These are phyloP conservation scores for Candida railenensis DNA, from an alignment of 805 yeast genomes.

Conservation along the genomic window DNA sequence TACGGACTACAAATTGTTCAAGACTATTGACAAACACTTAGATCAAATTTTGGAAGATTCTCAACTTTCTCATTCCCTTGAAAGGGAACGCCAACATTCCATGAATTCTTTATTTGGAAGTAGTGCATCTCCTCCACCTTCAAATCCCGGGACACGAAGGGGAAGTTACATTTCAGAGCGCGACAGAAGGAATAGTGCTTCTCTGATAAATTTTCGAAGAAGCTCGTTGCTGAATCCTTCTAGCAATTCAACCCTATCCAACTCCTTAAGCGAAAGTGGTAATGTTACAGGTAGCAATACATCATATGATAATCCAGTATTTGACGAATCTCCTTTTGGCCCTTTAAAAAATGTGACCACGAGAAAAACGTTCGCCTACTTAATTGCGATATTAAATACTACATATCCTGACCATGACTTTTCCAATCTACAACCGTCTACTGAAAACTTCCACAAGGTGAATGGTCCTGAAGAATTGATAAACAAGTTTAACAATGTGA, in stretches of 20 bases:
- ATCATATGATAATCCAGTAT: slow-evolving; percentile 14
- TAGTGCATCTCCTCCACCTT: slow-evolving; percentile 33
- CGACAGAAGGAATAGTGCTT: slow-evolving; percentile 27
- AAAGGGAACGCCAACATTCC: slow-evolving; percentile 37
- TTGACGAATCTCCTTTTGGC: slow-evolving; percentile 78
- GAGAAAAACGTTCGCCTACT: slow-evolving; percentile 84
- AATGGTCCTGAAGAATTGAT: slow-evolving; percentile 47
- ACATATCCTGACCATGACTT: slow-evolving; percentile 97
- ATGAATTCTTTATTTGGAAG: slow-evolving; percentile 35
- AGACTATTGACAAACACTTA: slow-evolving; percentile 80
- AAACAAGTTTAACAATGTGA: slow-evolving; percentile 71
- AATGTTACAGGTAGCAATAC: slow-evolving; percentile 6
- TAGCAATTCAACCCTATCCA: slow-evolving; percentile 13
- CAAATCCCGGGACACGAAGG: slow-evolving; percentile 10
- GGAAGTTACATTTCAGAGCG: slow-evolving; percentile 25
- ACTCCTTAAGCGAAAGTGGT: slow-evolving; percentile 17
- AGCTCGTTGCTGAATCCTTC: slow-evolving; percentile 2
- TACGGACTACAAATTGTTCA: slow-evolving; percentile 83
- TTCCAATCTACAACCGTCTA: slow-evolving; percentile 81
- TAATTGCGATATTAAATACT: slow-evolving; percentile 86
- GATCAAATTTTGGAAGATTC: slow-evolving; percentile 51
- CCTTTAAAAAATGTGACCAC: slow-evolving; percentile 85
- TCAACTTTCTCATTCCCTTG: slow-evolving; percentile 38
- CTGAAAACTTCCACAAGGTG: slow-evolving; percentile 42
- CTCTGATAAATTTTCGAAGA: slow-evolving; percentile 23